These are phyloP conservation scores for Aspergillus leporis DNA, from an alignment of 495 filamentous ascomycete genomes.

Conservation along the genomic window DNA sequence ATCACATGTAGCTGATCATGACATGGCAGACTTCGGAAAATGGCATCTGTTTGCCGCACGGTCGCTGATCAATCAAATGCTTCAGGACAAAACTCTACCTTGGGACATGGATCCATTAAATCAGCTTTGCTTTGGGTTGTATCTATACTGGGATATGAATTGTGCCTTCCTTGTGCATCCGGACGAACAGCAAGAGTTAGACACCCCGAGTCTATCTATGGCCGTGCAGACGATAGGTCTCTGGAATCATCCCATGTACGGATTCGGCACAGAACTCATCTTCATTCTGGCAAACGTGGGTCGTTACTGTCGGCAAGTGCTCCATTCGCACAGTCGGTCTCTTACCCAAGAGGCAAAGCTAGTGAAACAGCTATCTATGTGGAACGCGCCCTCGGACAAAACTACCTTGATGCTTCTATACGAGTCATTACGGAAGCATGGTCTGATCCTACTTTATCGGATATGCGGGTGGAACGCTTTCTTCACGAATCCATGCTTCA, in stretches of 20 bases:
- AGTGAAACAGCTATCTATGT: constrained; percentile 16
- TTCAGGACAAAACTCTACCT: constrained; percentile 10
- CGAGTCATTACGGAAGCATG: constrained; percentile 19
- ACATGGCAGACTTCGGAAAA: constrained; percentile 16
- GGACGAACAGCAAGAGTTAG: background rate
- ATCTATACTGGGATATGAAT: constrained; percentile 22
- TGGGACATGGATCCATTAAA: no score
- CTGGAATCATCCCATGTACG: constrained; percentile 21
- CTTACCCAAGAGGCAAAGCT: constrained; percentile 13
- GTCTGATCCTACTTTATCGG: constrained; percentile 19
- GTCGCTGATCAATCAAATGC: constrained; percentile 17
- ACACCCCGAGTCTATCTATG: constrained; percentile 11
- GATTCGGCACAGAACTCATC: constrained; percentile 6
- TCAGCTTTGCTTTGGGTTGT: constrained; percentile 9
- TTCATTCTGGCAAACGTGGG: constrained; percentile 17
- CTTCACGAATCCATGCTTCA: background rate
- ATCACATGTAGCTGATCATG: constrained; percentile 14
- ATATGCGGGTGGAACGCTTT: constrained; percentile 8
- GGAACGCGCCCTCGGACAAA: constrained; percentile 16
- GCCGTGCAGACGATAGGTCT: no score
- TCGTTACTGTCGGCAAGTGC: constrained; percentile 19
- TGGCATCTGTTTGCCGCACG: constrained; percentile 20
- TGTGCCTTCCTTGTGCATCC: constrained; percentile 17
- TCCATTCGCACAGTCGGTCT: constrained; percentile 12
- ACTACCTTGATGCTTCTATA: constrained; percentile 15